Conservation (phyloP, 805 yeast genomes). For the Spathaspora passalidarum region DNA sequence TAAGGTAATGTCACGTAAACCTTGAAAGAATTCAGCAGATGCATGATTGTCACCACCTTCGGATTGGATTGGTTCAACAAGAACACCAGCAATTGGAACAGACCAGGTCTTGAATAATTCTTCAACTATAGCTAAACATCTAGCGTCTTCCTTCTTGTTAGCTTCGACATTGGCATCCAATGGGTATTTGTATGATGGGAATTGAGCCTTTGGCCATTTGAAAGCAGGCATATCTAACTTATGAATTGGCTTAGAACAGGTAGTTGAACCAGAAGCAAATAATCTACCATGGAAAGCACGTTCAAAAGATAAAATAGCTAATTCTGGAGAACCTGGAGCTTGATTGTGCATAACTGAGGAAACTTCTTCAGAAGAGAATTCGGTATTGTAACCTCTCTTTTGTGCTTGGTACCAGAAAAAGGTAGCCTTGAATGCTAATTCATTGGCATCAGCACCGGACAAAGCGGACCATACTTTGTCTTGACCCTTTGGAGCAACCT, state of each 20-base stretch:
- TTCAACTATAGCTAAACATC: constrained; percentile 78
- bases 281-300: constrained; percentile 93
- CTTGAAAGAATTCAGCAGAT: constrained; percentile 73
- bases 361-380: constrained; percentile 68
- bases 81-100: constrained; percentile 80
- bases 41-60: constrained; percentile 95
- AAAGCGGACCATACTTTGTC: constrained; percentile 73
- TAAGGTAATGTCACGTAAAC: constrained; percentile 70
- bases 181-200: constrained; percentile 84
- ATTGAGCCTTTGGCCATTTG: constrained; percentile 96
- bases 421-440: constrained; percentile 85
- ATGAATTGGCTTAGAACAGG: constrained; percentile 93
- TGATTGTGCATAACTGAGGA: constrained; percentile 72
- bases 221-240: constrained; percentile 90
- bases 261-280: constrained; percentile 86
- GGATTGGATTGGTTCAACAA: constrained; percentile 88
- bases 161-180: constrained; percentile 60
- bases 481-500: constrained; percentile 78
- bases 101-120: constrained; percentile 63
- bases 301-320: constrained; percentile 82
- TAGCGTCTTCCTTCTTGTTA: constrained; percentile 74
- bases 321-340: constrained; percentile 86
- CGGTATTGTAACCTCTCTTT: constrained; percentile 60
- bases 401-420: constrained; percentile 74
- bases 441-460: constrained; percentile 87